Evolutionary conservation across 2,329 filamentous ascomycete genomes (phyloP).

Genomic region (Aspergillus glaucus): DNA sequence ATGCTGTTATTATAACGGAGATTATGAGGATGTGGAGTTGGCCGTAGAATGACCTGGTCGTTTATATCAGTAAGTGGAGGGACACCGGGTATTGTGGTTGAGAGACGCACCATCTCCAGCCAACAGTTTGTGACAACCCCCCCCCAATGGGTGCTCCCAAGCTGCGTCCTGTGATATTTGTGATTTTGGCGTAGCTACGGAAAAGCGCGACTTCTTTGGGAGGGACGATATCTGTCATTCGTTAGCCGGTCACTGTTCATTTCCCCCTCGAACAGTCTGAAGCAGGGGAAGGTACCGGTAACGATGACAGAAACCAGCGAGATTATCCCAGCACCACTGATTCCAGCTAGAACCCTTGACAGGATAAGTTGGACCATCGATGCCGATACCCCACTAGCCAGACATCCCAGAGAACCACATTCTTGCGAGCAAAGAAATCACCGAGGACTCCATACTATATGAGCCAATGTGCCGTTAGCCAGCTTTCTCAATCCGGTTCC

Average conservation of each 20-base stretch:
- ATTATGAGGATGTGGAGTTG: background rate
- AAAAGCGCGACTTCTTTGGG: background rate
- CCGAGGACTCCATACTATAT: background rate
- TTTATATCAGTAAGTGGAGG: background rate
- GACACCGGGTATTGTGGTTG: background rate
- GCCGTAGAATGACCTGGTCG: background rate
- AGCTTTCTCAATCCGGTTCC: background rate
- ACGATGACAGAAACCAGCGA: background rate
- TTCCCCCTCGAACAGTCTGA: no score
- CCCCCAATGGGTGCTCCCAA: background rate
- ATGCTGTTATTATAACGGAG: background rate
- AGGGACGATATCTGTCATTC: background rate
- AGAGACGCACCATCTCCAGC: background rate
- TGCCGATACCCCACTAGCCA: background rate
- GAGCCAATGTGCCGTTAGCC: background rate
- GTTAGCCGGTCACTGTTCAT: background rate
- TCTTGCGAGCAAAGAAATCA: background rate
- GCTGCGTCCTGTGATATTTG: background rate
- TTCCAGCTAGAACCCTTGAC: background rate
- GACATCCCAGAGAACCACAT: background rate
- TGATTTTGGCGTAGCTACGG: background rate
- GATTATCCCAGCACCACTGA: background rate
- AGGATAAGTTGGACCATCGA: background rate
- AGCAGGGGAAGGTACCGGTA: background rate
- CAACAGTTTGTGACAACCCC: background rate